A percentile compares a stretch with the other conserved stretches of the same genome.
Evolutionary conservation across 2,329 filamentous ascomycete species (phyloP).

Genomic region (Exophiala calicioides): DNA sequence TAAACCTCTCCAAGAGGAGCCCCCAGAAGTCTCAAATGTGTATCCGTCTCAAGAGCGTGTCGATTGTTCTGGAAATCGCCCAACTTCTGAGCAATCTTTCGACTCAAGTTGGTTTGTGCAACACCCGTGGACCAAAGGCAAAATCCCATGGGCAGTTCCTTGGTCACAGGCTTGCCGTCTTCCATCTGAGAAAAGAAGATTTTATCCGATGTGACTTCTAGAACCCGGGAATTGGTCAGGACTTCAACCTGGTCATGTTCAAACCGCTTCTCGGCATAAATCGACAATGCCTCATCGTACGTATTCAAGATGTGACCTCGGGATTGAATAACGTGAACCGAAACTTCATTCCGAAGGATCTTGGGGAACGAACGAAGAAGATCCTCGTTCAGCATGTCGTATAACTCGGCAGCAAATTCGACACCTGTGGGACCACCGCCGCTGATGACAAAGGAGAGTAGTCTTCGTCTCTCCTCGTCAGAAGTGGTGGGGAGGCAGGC

Average conservation of each 20-base stretch:
- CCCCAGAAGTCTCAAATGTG: constrained; percentile 84
- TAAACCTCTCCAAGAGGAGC: constrained; percentile 93
- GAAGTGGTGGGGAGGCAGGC: constrained; percentile 90
- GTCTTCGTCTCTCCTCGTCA: constrained; percentile 80
- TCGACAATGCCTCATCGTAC: constrained; percentile 91
- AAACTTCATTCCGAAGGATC: constrained; percentile 94
- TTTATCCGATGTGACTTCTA: constrained; percentile 78
- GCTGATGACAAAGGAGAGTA: constrained; percentile 94
- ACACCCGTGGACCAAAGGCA: constrained; percentile 98
- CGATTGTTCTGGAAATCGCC: constrained; percentile 77
- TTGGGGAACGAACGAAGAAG: constrained; percentile 79
- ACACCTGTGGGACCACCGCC: constrained; percentile 95
- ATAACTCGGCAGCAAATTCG: constrained; percentile 95
- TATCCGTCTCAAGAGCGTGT: constrained; percentile 91
- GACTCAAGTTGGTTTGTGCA: constrained; percentile 76
- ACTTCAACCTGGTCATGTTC: constrained; percentile 88
- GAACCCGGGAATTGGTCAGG: constrained; percentile 87
- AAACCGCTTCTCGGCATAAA: constrained; percentile 89
- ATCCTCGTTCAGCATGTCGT: constrained; percentile 95
- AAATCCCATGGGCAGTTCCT: constrained; percentile 93
- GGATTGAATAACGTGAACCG: constrained; percentile 94
- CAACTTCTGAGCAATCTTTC: constrained; percentile 75
- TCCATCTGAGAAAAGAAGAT: constrained; percentile 88
- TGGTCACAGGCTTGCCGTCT: constrained; percentile 73
- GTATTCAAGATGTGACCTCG: constrained; percentile 95